Conservation (phyloP, 768 basidiomycete genomes). For the Tricholoma bakamatsutake region DNA sequence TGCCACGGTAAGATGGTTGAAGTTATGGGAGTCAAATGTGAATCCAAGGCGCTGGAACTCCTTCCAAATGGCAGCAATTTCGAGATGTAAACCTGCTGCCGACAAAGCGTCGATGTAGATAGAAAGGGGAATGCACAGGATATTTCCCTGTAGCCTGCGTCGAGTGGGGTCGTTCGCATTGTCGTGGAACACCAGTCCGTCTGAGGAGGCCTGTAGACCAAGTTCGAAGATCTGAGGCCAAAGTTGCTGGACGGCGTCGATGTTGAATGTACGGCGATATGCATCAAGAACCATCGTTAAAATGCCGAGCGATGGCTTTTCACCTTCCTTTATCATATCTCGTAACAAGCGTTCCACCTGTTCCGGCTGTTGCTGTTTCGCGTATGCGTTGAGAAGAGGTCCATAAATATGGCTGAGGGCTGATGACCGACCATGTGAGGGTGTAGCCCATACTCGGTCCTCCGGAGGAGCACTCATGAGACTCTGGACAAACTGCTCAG, state of each 20-base stretch:
- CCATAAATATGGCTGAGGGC: slow-evolving; percentile 52
- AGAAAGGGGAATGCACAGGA: slow-evolving; percentile 75
- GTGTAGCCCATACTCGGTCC: slow-evolving; percentile 33
- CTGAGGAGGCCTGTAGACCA: slow-evolving; percentile 38
- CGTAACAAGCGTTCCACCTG: slow-evolving; percentile 54
- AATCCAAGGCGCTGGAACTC: slow-evolving; percentile 57
- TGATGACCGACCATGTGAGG: slow-evolving; percentile 31
- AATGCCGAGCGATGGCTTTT: slow-evolving; percentile 49
- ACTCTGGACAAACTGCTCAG: slow-evolving; percentile 57
- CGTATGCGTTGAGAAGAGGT: slow-evolving; percentile 54
- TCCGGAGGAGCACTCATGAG: slow-evolving; percentile 34
- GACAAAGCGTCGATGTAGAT: slow-evolving; percentile 78
- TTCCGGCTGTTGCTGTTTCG: slow-evolving; percentile 33
- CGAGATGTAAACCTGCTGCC: slow-evolving; percentile 48
- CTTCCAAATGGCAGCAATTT: slow-evolving; percentile 66
- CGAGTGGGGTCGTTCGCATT: slow-evolving; percentile 12
- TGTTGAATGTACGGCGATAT: slow-evolving; percentile 55
- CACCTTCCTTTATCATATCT: slow-evolving; percentile 47
- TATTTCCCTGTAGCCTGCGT: slow-evolving; percentile 32
- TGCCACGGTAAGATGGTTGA: slow-evolving; percentile 78
- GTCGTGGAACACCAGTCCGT: slow-evolving; percentile 26
- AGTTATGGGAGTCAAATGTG: slow-evolving; percentile 82
- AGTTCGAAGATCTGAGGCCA: slow-evolving; percentile 67
- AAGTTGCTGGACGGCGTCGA: slow-evolving; percentile 47
- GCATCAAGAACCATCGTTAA: slow-evolving; percentile 66